phyloP scores from a whole-genome alignment of 768 basidiomycete genomes.

The Rhodotorula kratochvilovae region DNA sequence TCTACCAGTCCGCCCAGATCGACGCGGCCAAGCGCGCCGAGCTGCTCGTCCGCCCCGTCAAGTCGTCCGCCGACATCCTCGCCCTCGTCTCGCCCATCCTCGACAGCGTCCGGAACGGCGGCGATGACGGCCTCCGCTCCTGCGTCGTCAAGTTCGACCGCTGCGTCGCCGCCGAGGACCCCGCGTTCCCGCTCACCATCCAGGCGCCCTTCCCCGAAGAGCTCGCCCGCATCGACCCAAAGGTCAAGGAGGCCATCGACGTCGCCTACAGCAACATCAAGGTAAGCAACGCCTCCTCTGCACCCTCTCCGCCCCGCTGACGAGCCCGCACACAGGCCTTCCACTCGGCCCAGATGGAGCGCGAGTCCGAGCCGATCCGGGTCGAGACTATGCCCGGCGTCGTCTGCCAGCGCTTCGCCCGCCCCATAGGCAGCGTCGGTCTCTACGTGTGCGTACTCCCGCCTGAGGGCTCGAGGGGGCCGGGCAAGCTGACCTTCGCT shows the following conservation, averaged over 20 bases:
- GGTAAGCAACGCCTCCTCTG: constrained; percentile 23
- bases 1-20: constrained; percentile 25
- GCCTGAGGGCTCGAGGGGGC: not conserved
- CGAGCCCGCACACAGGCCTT: constrained; percentile 55
- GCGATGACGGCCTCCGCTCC: constrained; percentile 79
- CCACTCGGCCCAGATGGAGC: constrained; percentile 79
- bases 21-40: not conserved
- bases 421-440: constrained; percentile 92
- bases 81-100: constrained; percentile 90
- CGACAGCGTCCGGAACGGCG: constrained; percentile 71
- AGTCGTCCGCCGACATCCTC: constrained; percentile 82
- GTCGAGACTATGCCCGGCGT: constrained; percentile 99
- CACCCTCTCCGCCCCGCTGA: not conserved
- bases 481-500: not conserved
- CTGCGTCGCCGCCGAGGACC: constrained; percentile 62
- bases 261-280: constrained; percentile 83
- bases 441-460: constrained; percentile 62
- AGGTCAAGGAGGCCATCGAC: constrained; percentile 77
- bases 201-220: constrained; percentile 68
- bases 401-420: constrained; percentile 86
- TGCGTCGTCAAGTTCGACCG: constrained; percentile 92
- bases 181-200: constrained; percentile 50
- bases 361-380: constrained; percentile 55
- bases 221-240: constrained; percentile 58
- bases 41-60: constrained; percentile 63